Percentiles rank a stretch among this genome's conserved stretches.
Conservation (phyloP, 129 eudicot genomes). For the Ambrosia trifida region DNA sequence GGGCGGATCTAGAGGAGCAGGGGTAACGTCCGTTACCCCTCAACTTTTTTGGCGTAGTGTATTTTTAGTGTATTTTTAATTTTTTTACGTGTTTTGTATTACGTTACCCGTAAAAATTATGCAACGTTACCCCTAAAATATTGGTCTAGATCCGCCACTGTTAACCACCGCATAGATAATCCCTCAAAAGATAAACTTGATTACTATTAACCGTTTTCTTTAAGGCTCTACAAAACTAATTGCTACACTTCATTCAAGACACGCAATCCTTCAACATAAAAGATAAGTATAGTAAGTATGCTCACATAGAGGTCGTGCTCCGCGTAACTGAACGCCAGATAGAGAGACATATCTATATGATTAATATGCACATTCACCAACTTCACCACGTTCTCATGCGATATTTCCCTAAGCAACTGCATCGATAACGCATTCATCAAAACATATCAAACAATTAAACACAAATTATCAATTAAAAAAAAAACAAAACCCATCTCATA, state of each 20-base stretch:
- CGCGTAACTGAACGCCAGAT: constrained; percentile 95
- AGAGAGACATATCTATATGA: constrained; percentile 92
- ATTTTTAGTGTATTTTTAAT: no score
- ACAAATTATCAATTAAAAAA: no score
- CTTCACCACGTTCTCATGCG: constrained; percentile 93
- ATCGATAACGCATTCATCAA: constrained; percentile 25
- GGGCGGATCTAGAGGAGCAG: no score
- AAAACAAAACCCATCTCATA: no score
- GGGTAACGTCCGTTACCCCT: no score
- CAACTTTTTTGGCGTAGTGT: no score
- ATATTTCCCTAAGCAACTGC: constrained; percentile 96
- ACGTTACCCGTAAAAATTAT: no score
- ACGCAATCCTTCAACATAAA: neutral
- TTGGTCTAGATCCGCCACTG: no score
- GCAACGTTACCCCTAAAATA: no score
- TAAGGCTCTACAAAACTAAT: neutral
- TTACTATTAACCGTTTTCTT: neutral
- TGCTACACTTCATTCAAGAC: neutral
- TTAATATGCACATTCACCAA: constrained; percentile 96
- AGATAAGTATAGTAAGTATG: neutral
- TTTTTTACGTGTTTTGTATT: no score
- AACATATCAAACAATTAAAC: neutral
- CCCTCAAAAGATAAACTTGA: no score
- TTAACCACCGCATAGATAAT: no score
- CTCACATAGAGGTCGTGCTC: constrained; percentile 94